A percentile compares a stretch with the other conserved stretches of the same genome.
Evolutionary conservation across 139 green algal species (phyloP).

Genomic region (Haematococcus sp.): DNA sequence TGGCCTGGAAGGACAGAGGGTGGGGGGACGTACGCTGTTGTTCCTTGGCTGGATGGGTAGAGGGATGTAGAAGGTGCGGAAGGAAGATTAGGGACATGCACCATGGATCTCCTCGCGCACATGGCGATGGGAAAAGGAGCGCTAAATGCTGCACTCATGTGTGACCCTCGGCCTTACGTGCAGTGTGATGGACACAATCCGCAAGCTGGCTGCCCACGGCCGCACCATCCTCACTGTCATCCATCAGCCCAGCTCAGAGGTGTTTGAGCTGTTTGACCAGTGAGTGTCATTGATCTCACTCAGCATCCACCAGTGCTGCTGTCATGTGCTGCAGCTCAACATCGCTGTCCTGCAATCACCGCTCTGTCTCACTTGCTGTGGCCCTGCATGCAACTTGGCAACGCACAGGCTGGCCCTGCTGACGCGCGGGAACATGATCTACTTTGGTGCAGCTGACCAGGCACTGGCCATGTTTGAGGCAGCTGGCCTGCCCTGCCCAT

Average conservation of each 20-base stretch:
- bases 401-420: conserved; percentile 13
- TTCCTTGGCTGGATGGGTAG: too few species aligned
- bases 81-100: too few species aligned
- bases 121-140: too few species aligned
- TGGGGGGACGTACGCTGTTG: too few species aligned
- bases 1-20: too few species aligned
- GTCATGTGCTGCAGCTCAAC: too few species aligned
- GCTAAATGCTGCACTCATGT: too few species aligned
- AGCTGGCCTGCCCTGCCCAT: conserved; percentile 59
- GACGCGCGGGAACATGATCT: conserved; percentile 40
- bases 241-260: conserved; percentile 61
- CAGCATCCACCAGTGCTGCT: too few species aligned
- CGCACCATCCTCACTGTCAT: conserved; percentile 62
- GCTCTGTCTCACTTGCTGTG: neutral
- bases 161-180: too few species aligned
- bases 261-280: conserved; percentile 58
- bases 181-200: conserved; percentile 43
- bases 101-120: too few species aligned
- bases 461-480: conserved; percentile 53
- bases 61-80: too few species aligned
- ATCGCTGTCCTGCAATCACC: too few species aligned
- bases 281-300: conserved; percentile 28
- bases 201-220: conserved; percentile 24
- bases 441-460: conserved; percentile 46
- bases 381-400: neutral